Evolutionary conservation across 2,329 filamentous ascomycete genomes (phyloP).

Genomic region (Coniochaeta sp.): DNA sequence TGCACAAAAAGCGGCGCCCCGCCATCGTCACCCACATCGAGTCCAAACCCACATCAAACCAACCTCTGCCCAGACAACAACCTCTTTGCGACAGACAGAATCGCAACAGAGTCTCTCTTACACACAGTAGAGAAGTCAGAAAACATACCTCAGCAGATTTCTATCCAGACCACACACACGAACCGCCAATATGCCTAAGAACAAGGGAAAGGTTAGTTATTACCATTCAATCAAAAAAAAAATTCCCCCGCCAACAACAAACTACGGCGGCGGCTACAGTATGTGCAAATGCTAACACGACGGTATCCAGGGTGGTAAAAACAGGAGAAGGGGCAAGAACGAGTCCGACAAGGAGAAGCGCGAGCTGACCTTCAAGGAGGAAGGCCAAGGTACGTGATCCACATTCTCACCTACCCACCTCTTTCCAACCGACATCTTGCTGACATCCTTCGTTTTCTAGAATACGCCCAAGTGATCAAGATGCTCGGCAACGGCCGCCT

Average conservation of each 20-base stretch:
- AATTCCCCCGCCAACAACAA: constrained; percentile 4
- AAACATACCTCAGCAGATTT: background rate
- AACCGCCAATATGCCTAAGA: constrained; percentile 77
- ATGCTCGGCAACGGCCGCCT: constrained; percentile 78
- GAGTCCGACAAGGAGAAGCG: constrained; percentile 84
- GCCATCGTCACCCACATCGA: background rate
- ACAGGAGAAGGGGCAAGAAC: constrained; percentile 96
- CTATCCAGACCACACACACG: background rate
- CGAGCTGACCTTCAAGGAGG: constrained; percentile 97
- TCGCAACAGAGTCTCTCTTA: background rate
- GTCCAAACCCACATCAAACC: background rate
- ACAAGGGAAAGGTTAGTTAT: constrained; percentile 83
- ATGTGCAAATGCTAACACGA: background rate
- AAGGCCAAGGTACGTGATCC: constrained; percentile 65
- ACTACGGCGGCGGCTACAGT: background rate
- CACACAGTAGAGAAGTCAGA: background rate
- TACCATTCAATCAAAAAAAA: background rate
- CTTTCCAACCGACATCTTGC: background rate
- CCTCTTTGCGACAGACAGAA: background rate
- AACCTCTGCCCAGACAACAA: background rate
- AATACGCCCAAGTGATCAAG: constrained; percentile 71
- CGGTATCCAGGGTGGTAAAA: constrained; percentile 85
- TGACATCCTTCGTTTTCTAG: constrained; percentile 7
- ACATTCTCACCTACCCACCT: constrained; percentile 3
- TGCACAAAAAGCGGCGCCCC: background rate